Conservation (phyloP, 2,329 filamentous ascomycete species). For the Drechmeria coniospora region DNA sequence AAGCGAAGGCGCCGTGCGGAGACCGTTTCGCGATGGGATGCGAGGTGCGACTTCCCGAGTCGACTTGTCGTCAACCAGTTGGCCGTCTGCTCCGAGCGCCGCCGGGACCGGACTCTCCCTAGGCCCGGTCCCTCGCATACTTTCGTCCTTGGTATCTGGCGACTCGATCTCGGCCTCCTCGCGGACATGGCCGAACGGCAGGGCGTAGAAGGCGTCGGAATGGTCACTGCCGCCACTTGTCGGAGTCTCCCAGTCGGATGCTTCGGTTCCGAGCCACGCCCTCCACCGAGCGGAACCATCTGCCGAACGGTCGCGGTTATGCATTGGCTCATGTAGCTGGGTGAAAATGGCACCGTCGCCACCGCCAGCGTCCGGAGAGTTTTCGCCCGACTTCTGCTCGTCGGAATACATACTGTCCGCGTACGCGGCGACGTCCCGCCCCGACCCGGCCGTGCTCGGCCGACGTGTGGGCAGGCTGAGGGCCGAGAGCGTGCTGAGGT, state of each 20-base stretch:
- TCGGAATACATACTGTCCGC: conserved; percentile 38
- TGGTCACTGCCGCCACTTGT: too few species aligned
- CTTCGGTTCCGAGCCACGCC: conserved; percentile 35
- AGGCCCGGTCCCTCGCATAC: too few species aligned
- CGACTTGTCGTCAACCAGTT: too few species aligned
- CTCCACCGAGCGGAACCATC: conserved; percentile 39
- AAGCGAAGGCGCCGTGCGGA: conserved; percentile 12
- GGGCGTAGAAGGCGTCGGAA: too few species aligned
- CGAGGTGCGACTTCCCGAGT: conserved; percentile 1
- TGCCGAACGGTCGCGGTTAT: conserved; percentile 22
- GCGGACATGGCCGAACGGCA: conserved; percentile 28
- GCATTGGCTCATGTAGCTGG: not conserved
- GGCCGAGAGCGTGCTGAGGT: conserved; percentile 24
- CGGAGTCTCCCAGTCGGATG: conserved; percentile 27
- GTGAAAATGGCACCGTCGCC: too few species aligned
- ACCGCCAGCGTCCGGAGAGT: too few species aligned
- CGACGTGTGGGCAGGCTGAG: conserved; percentile 23
- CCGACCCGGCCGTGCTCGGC: conserved; percentile 23
- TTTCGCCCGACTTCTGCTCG: too few species aligned
- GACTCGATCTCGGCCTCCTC: conserved; percentile 34
- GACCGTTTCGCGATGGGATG: conserved; percentile 5
- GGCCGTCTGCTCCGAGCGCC: too few species aligned
- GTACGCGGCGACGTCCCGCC: conserved; percentile 23
- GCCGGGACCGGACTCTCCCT: not conserved
- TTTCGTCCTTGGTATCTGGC: conserved; percentile 6